phyloP scores from a whole-genome alignment of 345 rosid genomes.

The Cardamine chenopodiifolia region DNA sequence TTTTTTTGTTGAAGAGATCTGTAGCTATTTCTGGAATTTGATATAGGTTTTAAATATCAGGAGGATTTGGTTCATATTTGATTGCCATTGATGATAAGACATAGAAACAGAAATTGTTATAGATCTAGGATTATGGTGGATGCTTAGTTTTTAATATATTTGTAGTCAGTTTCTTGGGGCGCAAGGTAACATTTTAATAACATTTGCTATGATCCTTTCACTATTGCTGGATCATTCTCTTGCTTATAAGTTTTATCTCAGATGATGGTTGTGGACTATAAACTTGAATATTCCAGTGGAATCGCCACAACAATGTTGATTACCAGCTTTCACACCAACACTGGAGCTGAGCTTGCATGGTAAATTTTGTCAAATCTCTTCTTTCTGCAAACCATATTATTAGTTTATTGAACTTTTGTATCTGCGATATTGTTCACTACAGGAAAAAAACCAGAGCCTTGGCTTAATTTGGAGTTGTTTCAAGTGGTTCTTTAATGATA shows the following conservation, averaged over 20 bases:
- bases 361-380: slow-evolving; percentile 30
- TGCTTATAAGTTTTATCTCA: slow-evolving; percentile 28
- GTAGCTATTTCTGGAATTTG: neutral
- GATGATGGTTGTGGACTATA: slow-evolving; percentile 87
- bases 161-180: slow-evolving; percentile 87
- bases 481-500: slow-evolving; percentile 98
- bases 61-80: slow-evolving; percentile 90
- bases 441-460: slow-evolving; percentile 79
- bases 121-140: slow-evolving; percentile 81
- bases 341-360: slow-evolving; percentile 94
- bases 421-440: slow-evolving; percentile 32
- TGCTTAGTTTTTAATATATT: slow-evolving; percentile 79
- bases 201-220: neutral
- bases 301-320: slow-evolving; percentile 94
- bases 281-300: slow-evolving; percentile 93
- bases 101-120: slow-evolving; percentile 62
- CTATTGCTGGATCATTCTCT: neutral
- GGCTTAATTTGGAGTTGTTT: slow-evolving; percentile 89
- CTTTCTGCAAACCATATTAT: neutral
- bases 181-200: slow-evolving; percentile 56
- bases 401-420: neutral
- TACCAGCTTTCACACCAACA: slow-evolving; percentile 81
- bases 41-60: slow-evolving; percentile 36
- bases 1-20: too few relatives aligned
- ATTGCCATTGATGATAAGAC: slow-evolving; percentile 85